Base-by-base conservation (phyloP, 2,329 filamentous ascomycete genomes). In the Pyricularia pennisetigena region DNA sequence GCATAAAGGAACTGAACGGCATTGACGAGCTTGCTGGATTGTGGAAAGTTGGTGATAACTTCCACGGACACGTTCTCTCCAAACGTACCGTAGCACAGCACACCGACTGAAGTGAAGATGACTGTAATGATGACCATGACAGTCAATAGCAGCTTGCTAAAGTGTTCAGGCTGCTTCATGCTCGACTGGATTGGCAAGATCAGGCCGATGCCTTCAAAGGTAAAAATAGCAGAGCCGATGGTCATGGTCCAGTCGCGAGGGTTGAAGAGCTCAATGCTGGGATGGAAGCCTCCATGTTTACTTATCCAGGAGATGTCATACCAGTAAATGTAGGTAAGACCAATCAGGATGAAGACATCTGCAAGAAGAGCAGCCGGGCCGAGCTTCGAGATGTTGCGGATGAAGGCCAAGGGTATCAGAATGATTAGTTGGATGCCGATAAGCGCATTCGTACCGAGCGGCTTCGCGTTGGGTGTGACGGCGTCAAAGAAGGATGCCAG, bases 121-220 rank as follows among this genome's bases (percentile, higher is more conserved):
- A 93, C 84, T 1, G 93, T 95, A 76, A 99, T 97, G 77, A 97
- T 90, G 73, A 97, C 85, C 95, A 99, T 99, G 74, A 98, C 93
- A 59, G 88, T 85, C 66, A 89, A 90, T 71, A 99, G 88, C 65
- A 99, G 94, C 69, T 86, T 86, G 64, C 95, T 93, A 78, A 99
- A 99, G 77, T 97, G 94, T 71, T 89, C 83, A 0, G 94, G 96
- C 62, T 94, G 84, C 75, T 90, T 91, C 95, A 99, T 99, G 24
- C 94, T 96, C 74, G 96, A 94, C 79, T 99, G 95, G 70, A 99
- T 97, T 0, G 96, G 95, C 71, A 99, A 97, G 78, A 99, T 96
- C 66, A 99, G 87, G 16, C 95, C 96, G 70, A 99, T 96, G 29
- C 95, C 95, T 77, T 99, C 95, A 75, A 98, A 99, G 0, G 95